These are phyloP conservation scores for Rhodosorus marinus DNA, from an alignment of 23 red algal species.

Conservation along the genomic window DNA sequence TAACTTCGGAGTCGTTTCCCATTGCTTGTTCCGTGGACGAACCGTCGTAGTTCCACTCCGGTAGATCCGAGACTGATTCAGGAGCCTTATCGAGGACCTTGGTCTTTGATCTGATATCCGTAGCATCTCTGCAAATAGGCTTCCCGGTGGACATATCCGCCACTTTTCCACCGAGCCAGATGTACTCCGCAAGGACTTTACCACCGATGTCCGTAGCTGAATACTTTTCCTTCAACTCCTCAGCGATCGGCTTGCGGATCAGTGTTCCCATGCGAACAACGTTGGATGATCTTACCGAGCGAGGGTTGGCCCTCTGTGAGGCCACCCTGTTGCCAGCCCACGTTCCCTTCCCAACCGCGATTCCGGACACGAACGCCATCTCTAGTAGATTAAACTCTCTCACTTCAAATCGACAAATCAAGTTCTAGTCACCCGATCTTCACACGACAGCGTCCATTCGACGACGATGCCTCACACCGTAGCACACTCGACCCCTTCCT, in stretches of 20 bases:
- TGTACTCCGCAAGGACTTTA: not conserved
- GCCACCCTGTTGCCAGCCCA: no score
- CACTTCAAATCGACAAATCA: no score
- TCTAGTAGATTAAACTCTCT: no score
- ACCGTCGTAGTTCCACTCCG: slow-evolving; percentile 98
- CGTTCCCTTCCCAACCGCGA: no score
- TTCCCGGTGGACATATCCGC: not conserved
- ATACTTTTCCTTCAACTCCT: not conserved
- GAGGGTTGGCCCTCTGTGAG: no score
- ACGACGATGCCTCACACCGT: no score
- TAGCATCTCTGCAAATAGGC: not conserved
- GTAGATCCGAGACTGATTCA: slow-evolving; percentile 19
- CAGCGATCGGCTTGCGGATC: not conserved
- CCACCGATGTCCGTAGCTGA: not conserved
- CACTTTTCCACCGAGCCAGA: not conserved
- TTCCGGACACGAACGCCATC: no score
- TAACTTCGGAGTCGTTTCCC: slow-evolving; percentile 76
- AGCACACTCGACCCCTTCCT: no score
- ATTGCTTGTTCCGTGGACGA: slow-evolving; percentile 80
- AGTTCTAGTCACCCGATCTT: no score
- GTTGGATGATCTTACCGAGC: no score
- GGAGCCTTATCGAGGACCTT: slow-evolving; percentile 8
- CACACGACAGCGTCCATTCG: no score
- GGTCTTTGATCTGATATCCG: not conserved
- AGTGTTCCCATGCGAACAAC: no score